Evolutionary conservation across 306 rosid genomes (phyloP).

Genomic region (Abrus pulchellus): DNA sequence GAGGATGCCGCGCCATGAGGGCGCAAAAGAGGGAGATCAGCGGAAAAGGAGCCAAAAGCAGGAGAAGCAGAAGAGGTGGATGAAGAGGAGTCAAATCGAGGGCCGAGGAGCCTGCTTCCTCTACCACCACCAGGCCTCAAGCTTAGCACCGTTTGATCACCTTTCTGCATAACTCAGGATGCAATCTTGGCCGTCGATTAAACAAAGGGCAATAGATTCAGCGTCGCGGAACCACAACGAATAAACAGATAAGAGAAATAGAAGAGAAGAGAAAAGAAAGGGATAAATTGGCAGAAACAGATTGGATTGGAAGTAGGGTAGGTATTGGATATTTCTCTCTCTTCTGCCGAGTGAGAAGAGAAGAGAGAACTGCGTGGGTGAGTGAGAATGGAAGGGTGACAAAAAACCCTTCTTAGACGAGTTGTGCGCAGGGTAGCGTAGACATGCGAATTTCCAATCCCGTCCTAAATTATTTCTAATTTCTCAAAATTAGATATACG

Average conservation of each 20-base stretch:
- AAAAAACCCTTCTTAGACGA: constrained; percentile 60
- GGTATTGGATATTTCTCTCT: constrained; percentile 70
- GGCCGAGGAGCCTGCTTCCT: constrained; percentile 72
- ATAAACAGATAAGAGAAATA: neutral
- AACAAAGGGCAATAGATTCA: constrained; percentile 56
- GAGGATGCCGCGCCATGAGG: constrained; percentile 66
- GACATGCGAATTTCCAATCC: neutral
- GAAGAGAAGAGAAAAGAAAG: neutral
- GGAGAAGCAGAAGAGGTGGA: constrained; percentile 60
- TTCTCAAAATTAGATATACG: neutral
- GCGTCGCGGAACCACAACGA: constrained; percentile 47
- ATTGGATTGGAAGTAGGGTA: constrained; percentile 4
- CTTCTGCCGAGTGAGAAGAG: constrained; percentile 72
- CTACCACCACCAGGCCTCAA: constrained; percentile 99
- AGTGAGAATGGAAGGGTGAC: constrained; percentile 40
- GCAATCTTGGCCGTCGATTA: constrained; percentile 56
- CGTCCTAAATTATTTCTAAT: neutral
- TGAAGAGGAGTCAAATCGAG: constrained; percentile 77
- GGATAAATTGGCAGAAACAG: neutral
- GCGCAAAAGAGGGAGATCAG: constrained; percentile 75
- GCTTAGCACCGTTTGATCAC: constrained; percentile 86
- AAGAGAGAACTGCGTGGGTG: constrained; percentile 52
- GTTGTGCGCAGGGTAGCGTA: neutral
- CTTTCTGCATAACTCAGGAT: constrained; percentile 94
- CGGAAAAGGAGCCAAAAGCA: constrained; percentile 71